Conservation (phyloP, 1,139 yeast genomes). For the Hansenula lynferdii region DNA sequence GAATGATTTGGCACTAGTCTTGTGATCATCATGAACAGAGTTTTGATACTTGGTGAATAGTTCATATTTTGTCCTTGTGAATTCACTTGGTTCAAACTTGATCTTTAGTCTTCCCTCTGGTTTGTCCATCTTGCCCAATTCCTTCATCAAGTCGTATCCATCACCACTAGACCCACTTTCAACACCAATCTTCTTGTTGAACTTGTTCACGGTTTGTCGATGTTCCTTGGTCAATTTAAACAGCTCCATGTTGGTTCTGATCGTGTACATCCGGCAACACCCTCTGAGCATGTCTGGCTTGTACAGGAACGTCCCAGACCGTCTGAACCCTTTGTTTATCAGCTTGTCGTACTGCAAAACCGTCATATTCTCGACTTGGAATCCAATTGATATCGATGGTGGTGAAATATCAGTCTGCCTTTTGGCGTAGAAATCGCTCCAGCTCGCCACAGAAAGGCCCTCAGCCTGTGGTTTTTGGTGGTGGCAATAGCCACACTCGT, state of each 20-base stretch:
- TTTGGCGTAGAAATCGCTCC: constrained; percentile 2
- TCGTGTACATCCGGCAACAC: constrained; percentile 84
- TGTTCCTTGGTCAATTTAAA: constrained; percentile 60
- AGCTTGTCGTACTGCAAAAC: constrained; percentile 53
- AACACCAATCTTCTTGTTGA: constrained; percentile 32
- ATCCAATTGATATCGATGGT: constrained; percentile 41
- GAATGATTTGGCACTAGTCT: constrained; percentile 45
- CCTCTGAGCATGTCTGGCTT: constrained; percentile 66
- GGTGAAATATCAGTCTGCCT: too few relatives aligned
- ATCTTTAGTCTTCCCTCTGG: constrained; percentile 39
- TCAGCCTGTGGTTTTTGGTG: constrained; percentile 34
- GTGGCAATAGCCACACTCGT: constrained; percentile 62
- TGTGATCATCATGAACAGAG: constrained; percentile 59
- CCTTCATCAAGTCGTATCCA: constrained; percentile 29
- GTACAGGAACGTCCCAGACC: constrained; percentile 74
- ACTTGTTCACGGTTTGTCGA: constrained; percentile 59
- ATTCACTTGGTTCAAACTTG: constrained; percentile 47
- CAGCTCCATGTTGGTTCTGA: constrained; percentile 49
- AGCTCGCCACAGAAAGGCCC: constrained; percentile 32
- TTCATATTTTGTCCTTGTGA: constrained; percentile 55
- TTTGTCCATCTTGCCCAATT: constrained; percentile 27
- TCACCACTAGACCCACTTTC: constrained; percentile 3
- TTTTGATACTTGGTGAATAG: constrained; percentile 69
- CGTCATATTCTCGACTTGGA: constrained; percentile 42
- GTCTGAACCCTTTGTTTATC: constrained; percentile 69